Base-by-base conservation (phyloP, 257 asterid species). In the Fraxinus americana region DNA sequence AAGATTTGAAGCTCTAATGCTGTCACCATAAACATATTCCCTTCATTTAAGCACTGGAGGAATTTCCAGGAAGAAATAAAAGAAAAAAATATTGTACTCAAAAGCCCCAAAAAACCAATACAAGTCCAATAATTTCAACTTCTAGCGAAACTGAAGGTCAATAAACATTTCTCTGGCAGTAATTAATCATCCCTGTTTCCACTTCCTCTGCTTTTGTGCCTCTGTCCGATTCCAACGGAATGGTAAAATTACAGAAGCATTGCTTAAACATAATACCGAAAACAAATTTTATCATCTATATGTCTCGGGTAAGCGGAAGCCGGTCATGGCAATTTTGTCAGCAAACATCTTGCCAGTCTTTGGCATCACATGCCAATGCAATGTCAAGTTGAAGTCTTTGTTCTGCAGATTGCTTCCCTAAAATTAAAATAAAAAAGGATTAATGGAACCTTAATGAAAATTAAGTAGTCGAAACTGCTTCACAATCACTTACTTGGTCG, bases 361-460 rank as follows among this genome's bases (percentile, higher is more conserved):
- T 9, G 99, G 99, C 98, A 96, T 96, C 36, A 92, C 91, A 73
- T 96, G 98, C 99, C 99, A 96, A 59, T 92, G 98, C 91, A 93
- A 57, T 43, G 99, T 92, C 77, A 96, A 84, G 89, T 96, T 93
- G 82, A 93, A 96, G 59, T 80, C 85, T 82, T 85, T 92, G 73
- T 97, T 97, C 1, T 92, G 87, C 71, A 95, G 92, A 82, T 90
- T 93, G 90, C 98, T 93, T 88, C 99, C 99, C 48, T 41, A 41
- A 41, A 41, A 41, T 41, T 1, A 41, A 41, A 10, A 41, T 41
- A 41, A 41, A 41, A 11, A 11, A 43, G 25, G 23, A 16, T 12
- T 10, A 59, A 59, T 9, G 50, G 48, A 70, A 69, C 27, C 78
- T 71, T 13, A 23, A 43, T 5, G 4, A 77, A 48, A 70, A 38